phyloP scores from a whole-genome alignment of 768 basidiomycete species.

The Kwoniella shandongensis region DNA sequence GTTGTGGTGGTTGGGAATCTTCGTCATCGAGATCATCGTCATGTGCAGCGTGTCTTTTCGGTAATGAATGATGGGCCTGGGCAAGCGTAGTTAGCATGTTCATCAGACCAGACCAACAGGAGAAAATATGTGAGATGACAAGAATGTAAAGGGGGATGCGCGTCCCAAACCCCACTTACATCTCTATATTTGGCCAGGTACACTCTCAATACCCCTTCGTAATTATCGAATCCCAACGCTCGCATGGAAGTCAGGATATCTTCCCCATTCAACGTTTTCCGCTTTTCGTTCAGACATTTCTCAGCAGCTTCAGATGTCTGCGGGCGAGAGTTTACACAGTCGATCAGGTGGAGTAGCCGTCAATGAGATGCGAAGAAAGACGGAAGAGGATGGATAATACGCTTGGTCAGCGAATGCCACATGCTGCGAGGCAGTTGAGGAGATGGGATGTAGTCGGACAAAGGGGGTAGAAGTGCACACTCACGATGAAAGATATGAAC shows the following conservation, averaged over 20 bases:
- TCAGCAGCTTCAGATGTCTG: constrained; percentile 89
- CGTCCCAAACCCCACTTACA: too few species aligned
- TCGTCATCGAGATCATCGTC: neutral
- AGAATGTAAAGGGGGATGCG: too few species aligned
- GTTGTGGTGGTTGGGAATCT: neutral
- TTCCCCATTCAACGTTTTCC: constrained; percentile 97
- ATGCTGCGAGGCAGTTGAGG: neutral
- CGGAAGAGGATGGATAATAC: too few species aligned
- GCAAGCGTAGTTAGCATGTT: too few species aligned
- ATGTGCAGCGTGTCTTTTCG: constrained; percentile 4
- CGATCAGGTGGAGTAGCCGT: too few species aligned
- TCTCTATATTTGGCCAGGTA: constrained; percentile 86
- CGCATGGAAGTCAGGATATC: constrained; percentile 95
- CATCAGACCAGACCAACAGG: too few species aligned
- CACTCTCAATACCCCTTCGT: constrained; percentile 86
- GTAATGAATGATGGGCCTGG: constrained; percentile 17
- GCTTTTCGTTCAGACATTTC: constrained; percentile 88
- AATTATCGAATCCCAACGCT: constrained; percentile 89
- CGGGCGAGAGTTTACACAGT: neutral
- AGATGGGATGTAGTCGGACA: neutral
- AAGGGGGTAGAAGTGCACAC: too few species aligned
- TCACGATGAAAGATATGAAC: constrained; percentile 88
- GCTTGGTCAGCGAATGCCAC: too few species aligned
- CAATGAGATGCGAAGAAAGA: too few species aligned
- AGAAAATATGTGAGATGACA: too few species aligned